Evolutionary conservation across 495 filamentous ascomycete species (phyloP), one percentile per base, ranked within the genome.

Genomic region (Xanthoparmelia taractica): DNA sequence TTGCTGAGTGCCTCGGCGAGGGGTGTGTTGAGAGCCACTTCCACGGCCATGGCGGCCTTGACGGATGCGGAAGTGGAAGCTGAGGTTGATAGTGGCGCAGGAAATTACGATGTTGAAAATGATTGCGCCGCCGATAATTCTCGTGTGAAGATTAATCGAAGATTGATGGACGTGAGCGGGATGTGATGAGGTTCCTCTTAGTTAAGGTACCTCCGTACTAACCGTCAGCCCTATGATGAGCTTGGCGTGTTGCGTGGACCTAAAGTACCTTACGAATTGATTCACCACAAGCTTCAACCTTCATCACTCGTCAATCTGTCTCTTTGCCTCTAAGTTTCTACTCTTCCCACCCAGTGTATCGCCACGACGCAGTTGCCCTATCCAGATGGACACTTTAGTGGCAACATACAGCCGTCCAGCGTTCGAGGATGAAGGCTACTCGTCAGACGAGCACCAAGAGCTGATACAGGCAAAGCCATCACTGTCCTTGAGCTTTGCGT

Each of bases 311-410:
- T 20, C 43, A 36, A 18, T 57, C 4, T 56, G 13, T n/a, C 11
- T 23, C 18, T 58, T 17, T 38, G 57, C 38, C 34, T 27, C 37
- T 36, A 36, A 10, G 10, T 5, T 36, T 36, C 5, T 10, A 12
- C 40, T 66, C 36, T 29, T 20, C 27, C 50, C 59, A 58, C 34
- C 47, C 61, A 17, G 25, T 58, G 27, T 10, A 57, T 6, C 10
- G 41, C 25, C 33, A 34, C 20, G 23, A 7, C 17, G 6, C 59
- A 45, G 17, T 27, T 12, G 27, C 11, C 8, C 41, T 34, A 1
- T 65, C 29, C n/a, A 82, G 67, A 97, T 98, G 94, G 92, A 98
- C 77, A 84, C 91, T 68, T 83, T 98, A 73, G 89, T 98, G 57
- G 85, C 92, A 68, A 88, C 86, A 73, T 97, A 98, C 81, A 87